Evolutionary conservation across 208 protist species (phyloP).

Genomic region (Trypanosoma melophagium): DNA sequence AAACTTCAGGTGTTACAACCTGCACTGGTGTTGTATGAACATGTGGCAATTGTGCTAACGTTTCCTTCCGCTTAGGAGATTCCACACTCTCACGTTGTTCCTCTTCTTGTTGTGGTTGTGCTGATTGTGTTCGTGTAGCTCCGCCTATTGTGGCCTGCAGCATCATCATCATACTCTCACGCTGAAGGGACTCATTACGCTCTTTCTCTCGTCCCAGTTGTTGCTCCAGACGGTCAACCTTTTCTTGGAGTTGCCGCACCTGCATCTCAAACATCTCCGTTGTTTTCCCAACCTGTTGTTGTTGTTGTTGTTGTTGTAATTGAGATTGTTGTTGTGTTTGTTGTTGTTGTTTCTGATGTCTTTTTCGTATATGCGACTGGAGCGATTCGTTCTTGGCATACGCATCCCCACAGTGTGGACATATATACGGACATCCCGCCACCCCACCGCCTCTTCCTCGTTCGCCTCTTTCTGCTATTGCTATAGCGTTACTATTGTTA

Average conservation of each 20-base stretch:
- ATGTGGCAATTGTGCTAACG: constrained; percentile 5
- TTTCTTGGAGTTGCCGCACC: constrained; percentile 43
- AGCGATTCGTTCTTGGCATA: constrained; percentile 88
- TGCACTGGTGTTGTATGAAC: constrained; percentile 2
- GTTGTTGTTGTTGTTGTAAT: constrained; percentile 14
- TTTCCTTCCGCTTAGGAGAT: constrained; percentile 1
- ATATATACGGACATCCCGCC: constrained; percentile 22
- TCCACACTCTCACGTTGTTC: constrained; percentile 3
- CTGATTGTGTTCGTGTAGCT: constrained; percentile 1
- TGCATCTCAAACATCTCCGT: constrained; percentile 3
- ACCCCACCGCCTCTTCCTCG: neutral
- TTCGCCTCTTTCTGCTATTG: constrained; percentile 16
- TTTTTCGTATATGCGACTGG: constrained; percentile 89
- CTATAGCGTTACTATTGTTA: constrained; percentile 30
- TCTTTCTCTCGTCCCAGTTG: constrained; percentile 53
- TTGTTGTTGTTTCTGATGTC: constrained; percentile 39
- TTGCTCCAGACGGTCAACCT: constrained; percentile 53
- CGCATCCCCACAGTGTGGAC: constrained; percentile 70
- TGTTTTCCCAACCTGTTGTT: constrained; percentile 1
- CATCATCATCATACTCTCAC: constrained; percentile 62
- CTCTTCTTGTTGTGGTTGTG: neutral
- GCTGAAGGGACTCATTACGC: constrained; percentile 44
- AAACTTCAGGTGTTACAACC: constrained; percentile 22
- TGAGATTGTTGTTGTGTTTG: constrained; percentile 9
- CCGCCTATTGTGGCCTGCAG: constrained; percentile 33